Evolutionary conservation across 129 eudicot genomes (phyloP), one percentile per base, ranked within the genome.

Genomic region (Silybum marianum): DNA sequence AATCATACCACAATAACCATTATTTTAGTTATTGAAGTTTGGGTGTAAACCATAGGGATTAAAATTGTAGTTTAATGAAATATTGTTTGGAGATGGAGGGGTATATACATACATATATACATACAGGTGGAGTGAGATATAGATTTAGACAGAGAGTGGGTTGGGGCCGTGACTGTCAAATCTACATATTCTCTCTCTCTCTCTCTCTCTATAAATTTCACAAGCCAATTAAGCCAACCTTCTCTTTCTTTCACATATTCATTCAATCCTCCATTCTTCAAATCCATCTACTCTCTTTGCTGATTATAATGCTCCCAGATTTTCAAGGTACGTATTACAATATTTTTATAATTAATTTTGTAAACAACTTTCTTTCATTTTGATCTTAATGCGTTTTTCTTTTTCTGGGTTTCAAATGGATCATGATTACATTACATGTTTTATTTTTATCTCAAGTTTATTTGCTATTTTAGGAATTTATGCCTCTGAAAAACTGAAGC

Each of bases 161-260:
- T 78, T 78, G 87, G 80, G 85, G 81, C 84, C 84, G 85, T 83
- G 88, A 91, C 86, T 89, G 93, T 90, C 92, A 90, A 86, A 90
- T 90, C 94, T 83, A 83, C 88, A 90, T 85, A 86, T 80, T 92
- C 91, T 83, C 90, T 79, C 83, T 67, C 83, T 73, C 86, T 80
- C 81, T 40, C 75, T 70, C 84, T 16, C 83, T 24, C 58, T 28
- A 69, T 81, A 40, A 67, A 65, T 10, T 72, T 62, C 71, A 36
- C 36, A 38, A 21, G 65, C 68, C 9, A 18, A 40, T 10, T 10
- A 40, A 10, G 48, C 48, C 12, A 9, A 9, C 42, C 1, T 3
- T 10, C 0, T 44, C 51, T 44, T 42, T 42, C 16, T 42, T 10
- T 42, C 89, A 71, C 74, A 72, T 82, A 76, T 69, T 79, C 74